Evolutionary conservation across 164 flowering plant genomes (phyloP), one percentile per base, ranked within the genome.

Genomic region (Warburgia ugandensis): DNA sequence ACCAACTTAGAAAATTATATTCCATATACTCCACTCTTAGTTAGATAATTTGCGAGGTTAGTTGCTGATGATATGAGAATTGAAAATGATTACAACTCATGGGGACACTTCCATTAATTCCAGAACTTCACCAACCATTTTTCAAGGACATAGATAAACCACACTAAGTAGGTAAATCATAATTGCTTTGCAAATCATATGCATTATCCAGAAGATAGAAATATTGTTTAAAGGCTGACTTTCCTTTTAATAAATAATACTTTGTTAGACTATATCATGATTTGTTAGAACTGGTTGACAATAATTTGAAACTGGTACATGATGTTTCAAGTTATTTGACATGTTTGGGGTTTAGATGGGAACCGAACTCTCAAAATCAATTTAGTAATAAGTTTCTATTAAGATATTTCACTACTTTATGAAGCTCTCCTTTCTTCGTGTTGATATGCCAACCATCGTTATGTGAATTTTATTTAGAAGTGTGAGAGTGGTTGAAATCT

Each of bases 271-370:
- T 22, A n/a, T 6, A 17, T 44, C 42, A 28, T 48, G 47, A 41
- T 38, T 55, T 27, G 38, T 53, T 58, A 48, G 44, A 54, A 51
- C 32, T 51, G 39, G 60, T 60, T 65, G 61, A 55, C 45, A 60
- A n/a, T 55, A 17, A 26, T 27, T 35, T 55, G 50, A 55, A 49
- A 32, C 30, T 17, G 28, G 33, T 17, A 14, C 35, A 40, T 41
- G 50, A 53, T 30, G 19, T 45, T 58, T 45, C 67, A 52, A 52
- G 23, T 30, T 7, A 23, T 36, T 40, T 5, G 11, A 29, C 41
- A 42, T 41, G 5, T 19, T 12, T 32, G 6, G 31, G 19, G 14
- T 16, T 16, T 32, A 41, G 10, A 45, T 51, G 10, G 39, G 14
- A 51, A 44, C 48, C 45, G 38, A 57, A 47, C 33, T 52, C 58